phyloP scores from a whole-genome alignment of 306 rosid species.

The Clitoria ternatea region DNA sequence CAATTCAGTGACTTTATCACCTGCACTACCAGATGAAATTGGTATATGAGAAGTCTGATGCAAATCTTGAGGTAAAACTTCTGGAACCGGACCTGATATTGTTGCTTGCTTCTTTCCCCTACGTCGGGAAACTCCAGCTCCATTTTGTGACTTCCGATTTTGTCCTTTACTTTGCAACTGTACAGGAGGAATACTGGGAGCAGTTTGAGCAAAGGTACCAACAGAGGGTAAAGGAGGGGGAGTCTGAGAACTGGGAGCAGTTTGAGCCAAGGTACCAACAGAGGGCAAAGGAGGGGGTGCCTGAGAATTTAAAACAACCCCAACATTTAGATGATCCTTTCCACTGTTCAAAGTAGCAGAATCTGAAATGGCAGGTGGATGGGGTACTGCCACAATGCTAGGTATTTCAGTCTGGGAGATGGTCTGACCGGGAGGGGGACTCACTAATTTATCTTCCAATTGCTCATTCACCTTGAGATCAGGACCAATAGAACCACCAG shows the following conservation, averaged over 20 bases:
- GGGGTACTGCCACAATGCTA: slow-evolving; percentile 32
- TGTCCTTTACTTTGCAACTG: slow-evolving; percentile 50
- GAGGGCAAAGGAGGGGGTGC: slow-evolving; percentile 40
- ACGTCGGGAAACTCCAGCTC: slow-evolving; percentile 61
- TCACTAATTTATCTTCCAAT: slow-evolving; percentile 39
- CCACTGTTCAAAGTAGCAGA: slow-evolving; percentile 43
- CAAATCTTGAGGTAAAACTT: slow-evolving; percentile 38
- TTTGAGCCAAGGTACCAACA: slow-evolving; percentile 41
- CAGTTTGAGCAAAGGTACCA: slow-evolving; percentile 40
- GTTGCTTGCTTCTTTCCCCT: slow-evolving; percentile 75
- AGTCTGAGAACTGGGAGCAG: slow-evolving; percentile 43
- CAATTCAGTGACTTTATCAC: slow-evolving; percentile 29
- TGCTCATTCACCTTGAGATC: slow-evolving; percentile 52
- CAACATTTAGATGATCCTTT: slow-evolving; percentile 36
- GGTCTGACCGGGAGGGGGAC: slow-evolving; percentile 42
- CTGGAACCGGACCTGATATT: slow-evolving; percentile 32
- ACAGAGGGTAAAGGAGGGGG: slow-evolving; percentile 40
- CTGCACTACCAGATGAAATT: slow-evolving; percentile 35
- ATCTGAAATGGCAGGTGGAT: slow-evolving; percentile 36
- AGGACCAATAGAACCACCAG: slow-evolving; percentile 43
- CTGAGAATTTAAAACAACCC: slow-evolving; percentile 43
- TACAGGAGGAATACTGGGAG: slow-evolving; percentile 41
- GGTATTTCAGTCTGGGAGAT: slow-evolving; percentile 35
- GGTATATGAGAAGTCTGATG: slow-evolving; percentile 37
- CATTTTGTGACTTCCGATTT: slow-evolving; percentile 55